phyloP scores from a whole-genome alignment of 2,329 filamentous ascomycete genomes.

The Monosporascus ibericus region DNA sequence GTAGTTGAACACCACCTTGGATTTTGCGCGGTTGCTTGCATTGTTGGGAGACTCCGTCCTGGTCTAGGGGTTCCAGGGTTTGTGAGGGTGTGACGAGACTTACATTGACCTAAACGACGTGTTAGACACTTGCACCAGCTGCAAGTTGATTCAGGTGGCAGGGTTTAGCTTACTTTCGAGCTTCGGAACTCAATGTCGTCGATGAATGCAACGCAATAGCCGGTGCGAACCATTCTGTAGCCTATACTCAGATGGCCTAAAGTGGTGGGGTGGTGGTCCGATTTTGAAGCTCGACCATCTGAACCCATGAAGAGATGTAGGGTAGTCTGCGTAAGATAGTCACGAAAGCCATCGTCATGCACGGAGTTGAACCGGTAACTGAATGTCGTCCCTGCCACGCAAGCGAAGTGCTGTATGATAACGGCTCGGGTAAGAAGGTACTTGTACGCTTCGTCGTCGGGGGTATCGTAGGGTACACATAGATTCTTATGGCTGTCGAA shows the following conservation, averaged over 20 bases:
- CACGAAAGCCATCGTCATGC: conserved; percentile 41
- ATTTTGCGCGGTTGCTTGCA: not conserved
- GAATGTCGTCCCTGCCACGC: conserved; percentile 20
- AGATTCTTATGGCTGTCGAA: conserved; percentile 51
- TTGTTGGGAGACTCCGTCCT: not conserved
- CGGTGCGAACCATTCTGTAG: conserved; percentile 45
- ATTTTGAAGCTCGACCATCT: conserved; percentile 40
- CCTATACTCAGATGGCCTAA: conserved; percentile 39
- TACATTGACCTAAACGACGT: conserved; percentile 4
- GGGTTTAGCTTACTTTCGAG: conserved; percentile 44
- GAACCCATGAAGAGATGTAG: conserved; percentile 65
- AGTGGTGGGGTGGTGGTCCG: conserved; percentile 1
- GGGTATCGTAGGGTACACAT: conserved; percentile 44
- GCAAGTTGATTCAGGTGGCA: not conserved
- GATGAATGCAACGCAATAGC: conserved; percentile 57
- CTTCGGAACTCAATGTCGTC: conserved; percentile 58
- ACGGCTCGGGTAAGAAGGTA: conserved; percentile 57
- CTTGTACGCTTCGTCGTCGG: conserved; percentile 30
- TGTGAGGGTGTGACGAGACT: conserved; percentile 3
- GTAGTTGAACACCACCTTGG: not conserved
- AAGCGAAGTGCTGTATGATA: conserved; percentile 56
- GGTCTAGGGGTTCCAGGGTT: not conserved
- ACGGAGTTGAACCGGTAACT: conserved; percentile 41
- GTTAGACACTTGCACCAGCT: not conserved
- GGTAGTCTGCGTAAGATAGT: conserved; percentile 48